Evolutionary conservation across 192 early-diverging fungal genomes (phyloP).

Genomic region (Linnemannia hyalina): DNA sequence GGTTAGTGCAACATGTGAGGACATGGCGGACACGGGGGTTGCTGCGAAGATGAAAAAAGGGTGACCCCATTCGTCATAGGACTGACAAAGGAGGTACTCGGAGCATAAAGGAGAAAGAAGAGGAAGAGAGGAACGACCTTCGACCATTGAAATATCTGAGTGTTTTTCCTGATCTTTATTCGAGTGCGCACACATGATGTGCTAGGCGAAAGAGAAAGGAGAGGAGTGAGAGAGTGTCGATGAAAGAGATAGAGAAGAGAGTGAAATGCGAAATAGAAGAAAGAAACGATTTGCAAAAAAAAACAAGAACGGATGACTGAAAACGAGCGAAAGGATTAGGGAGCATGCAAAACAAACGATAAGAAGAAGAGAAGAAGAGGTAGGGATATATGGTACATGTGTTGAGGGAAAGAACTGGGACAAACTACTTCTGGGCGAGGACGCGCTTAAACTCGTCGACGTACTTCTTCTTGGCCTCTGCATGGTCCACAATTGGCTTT

Average conservation of each 20-base stretch:
- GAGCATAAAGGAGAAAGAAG: neutral
- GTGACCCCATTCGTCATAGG: neutral
- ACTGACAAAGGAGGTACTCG: neutral
- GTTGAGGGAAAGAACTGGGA: neutral
- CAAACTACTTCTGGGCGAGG: constrained; percentile 13
- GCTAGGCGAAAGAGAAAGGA: neutral
- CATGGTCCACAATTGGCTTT: constrained; percentile 77
- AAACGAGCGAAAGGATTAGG: neutral
- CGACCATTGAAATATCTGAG: neutral
- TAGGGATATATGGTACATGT: constrained; percentile 1
- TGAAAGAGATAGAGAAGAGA: neutral
- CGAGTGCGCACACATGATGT: neutral
- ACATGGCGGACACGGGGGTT: neutral
- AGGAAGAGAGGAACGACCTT: neutral
- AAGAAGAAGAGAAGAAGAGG: neutral
- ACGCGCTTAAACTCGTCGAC: constrained; percentile 64
- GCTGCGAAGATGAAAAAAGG: neutral
- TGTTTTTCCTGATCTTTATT: neutral
- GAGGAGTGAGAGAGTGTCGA: neutral
- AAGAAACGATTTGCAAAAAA: neutral
- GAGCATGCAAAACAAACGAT: neutral
- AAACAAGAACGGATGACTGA: neutral
- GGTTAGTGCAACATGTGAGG: neutral
- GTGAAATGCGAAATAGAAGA: neutral
- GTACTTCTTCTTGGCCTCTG: constrained; percentile 61